A percentile compares a stretch with the other conserved stretches of the same genome.
Conservation (phyloP, 345 rosid species). For the Gossypium herbaceum region DNA sequence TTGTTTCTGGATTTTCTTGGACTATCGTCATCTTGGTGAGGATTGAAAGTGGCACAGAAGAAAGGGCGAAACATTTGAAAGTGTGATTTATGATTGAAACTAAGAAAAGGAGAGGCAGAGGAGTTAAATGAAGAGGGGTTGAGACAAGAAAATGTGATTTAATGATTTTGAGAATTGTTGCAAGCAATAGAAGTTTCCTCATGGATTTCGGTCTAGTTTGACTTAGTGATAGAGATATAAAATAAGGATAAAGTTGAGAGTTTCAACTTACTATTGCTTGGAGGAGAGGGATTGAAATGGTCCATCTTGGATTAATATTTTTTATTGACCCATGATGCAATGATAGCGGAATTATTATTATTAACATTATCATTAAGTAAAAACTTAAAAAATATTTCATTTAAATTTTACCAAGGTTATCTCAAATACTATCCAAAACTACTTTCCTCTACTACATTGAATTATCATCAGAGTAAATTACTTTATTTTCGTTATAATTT, state of each 20-base stretch:
- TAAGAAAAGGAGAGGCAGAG: background rate
- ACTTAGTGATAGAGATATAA: background rate
- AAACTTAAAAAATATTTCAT: too few species aligned
- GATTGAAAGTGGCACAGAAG: constrained; percentile 30
- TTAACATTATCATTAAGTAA: too few species aligned
- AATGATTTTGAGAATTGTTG: background rate
- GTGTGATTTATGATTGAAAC: background rate
- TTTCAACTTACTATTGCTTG: background rate
- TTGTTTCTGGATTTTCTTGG: constrained; percentile 30
- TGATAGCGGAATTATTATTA: background rate
- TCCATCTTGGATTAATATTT: constrained; percentile 2
- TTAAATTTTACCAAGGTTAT: too few species aligned
- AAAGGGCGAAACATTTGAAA: constrained; percentile 32
- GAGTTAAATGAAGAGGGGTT: background rate
- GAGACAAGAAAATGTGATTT: background rate
- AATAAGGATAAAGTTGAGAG: background rate
- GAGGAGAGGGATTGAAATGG: background rate
- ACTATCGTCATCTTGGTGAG: constrained; percentile 23
- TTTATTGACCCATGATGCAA: background rate
- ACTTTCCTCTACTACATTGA: too few species aligned
- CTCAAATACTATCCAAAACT: too few species aligned
- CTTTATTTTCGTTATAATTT: too few species aligned
- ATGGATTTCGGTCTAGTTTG: constrained; percentile 5
- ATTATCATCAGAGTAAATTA: too few species aligned
- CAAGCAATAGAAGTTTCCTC: constrained; percentile 7